Percentiles rank a stretch among this genome's conserved stretches.
phyloP scores from a whole-genome alignment of 192 early-diverging fungal species.

The Allomyces arbusculus region DNA sequence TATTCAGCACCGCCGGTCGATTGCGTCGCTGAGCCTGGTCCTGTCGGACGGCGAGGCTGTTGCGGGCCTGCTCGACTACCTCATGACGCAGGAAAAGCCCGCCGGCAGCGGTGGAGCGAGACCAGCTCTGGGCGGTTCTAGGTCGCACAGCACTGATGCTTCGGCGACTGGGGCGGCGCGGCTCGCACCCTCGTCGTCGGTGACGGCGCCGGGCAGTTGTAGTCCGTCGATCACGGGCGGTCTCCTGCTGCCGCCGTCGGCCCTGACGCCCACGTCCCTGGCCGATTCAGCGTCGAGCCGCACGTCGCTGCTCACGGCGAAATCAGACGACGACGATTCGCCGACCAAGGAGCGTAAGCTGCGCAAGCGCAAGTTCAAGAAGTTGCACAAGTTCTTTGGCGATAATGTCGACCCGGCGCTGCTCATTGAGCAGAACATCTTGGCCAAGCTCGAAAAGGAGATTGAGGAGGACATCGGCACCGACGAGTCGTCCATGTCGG shows the following conservation, averaged over 20 bases:
- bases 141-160: no score
- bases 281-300: no score
- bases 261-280: no score
- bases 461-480: conserved; percentile 11
- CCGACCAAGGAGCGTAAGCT: neutral
- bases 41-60: neutral
- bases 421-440: neutral
- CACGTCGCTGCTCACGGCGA: no score
- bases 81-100: neutral
- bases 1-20: neutral
- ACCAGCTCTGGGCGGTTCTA: no score
- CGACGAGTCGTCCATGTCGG: neutral
- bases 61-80: neutral
- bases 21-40: neutral
- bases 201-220: no score
- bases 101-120: no score
- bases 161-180: no score
- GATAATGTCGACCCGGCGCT: neutral
- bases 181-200: no score
- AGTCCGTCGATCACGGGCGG: no score
- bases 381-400: neutral
- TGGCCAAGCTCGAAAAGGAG: conserved; percentile 10
- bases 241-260: no score
- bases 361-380: neutral
- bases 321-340: neutral